These are phyloP conservation scores for Didymella keratinophila DNA, from an alignment of 2,329 filamentous ascomycete species.

Conservation along the genomic window DNA sequence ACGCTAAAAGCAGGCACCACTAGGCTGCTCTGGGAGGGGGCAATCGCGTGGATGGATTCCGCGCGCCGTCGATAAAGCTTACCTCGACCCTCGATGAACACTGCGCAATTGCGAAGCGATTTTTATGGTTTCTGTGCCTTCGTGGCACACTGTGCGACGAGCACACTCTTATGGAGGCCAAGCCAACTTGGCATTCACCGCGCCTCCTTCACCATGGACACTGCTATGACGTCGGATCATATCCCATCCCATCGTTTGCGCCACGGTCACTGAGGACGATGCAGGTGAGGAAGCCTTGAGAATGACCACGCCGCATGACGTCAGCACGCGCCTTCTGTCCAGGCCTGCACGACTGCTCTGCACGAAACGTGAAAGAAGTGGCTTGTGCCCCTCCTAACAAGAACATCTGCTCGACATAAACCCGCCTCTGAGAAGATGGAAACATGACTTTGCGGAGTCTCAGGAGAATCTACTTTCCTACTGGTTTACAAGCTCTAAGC, in stretches of 20 bases:
- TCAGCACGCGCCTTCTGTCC: not conserved
- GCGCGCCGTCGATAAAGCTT: not conserved
- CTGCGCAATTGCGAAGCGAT: not conserved
- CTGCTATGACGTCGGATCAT: not conserved
- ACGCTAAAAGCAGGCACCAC: conserved; percentile 5
- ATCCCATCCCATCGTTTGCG: not conserved
- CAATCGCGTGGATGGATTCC: not conserved
- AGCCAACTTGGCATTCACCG: not conserved
- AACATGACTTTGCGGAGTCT: too few species aligned
- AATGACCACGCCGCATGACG: not conserved
- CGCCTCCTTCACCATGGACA: not conserved
- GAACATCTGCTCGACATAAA: too few species aligned
- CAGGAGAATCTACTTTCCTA: too few species aligned
- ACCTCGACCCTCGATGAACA: not conserved
- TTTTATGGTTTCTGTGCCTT: not conserved
- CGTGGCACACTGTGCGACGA: not conserved
- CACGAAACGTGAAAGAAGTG: too few species aligned
- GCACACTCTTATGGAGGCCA: not conserved
- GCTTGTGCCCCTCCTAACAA: too few species aligned
- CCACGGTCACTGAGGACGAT: not conserved
- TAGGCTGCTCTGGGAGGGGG: conserved; percentile 8
- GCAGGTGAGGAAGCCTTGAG: not conserved
- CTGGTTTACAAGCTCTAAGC: too few species aligned
- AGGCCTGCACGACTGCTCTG: too few species aligned
- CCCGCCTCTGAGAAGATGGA: too few species aligned